Conservation (phyloP, 2,329 filamentous ascomycete species). For the Alternaria ventricosa region DNA sequence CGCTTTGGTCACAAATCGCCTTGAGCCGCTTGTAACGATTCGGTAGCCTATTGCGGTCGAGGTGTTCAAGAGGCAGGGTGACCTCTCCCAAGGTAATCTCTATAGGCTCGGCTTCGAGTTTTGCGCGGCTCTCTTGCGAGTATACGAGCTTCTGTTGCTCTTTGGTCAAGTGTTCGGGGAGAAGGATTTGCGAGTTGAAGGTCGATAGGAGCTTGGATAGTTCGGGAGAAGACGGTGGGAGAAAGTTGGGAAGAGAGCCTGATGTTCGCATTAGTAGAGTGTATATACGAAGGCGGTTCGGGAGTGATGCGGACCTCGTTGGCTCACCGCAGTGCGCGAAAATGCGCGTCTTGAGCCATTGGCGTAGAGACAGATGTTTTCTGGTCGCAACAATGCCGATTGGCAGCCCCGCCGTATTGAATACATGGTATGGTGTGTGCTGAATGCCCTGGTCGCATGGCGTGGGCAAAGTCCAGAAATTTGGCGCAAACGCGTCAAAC, state of each 20-base stretch:
- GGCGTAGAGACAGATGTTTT: slow-evolving; percentile 13
- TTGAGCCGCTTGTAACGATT: slow-evolving; percentile 16
- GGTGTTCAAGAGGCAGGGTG: slow-evolving; percentile 42
- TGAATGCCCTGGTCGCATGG: not conserved
- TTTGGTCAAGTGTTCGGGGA: slow-evolving; percentile 52
- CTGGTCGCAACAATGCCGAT: slow-evolving; percentile 26
- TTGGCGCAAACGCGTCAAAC: slow-evolving; percentile 33
- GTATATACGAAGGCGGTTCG: not conserved
- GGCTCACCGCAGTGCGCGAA: slow-evolving; percentile 29
- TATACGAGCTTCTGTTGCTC: slow-evolving; percentile 54
- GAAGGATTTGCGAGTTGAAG: slow-evolving; percentile 53
- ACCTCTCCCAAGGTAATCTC: slow-evolving; percentile 51
- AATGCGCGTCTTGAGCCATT: slow-evolving; percentile 40
- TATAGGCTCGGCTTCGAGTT: slow-evolving; percentile 52
- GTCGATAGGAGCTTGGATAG: slow-evolving; percentile 50
- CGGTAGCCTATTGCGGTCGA: slow-evolving; percentile 33
- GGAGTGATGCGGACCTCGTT: slow-evolving; percentile 29
- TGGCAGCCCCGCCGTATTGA: slow-evolving; percentile 40
- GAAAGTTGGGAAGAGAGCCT: slow-evolving; percentile 52
- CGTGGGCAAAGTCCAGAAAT: slow-evolving; percentile 17
- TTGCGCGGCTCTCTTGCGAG: slow-evolving; percentile 47
- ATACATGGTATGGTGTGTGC: slow-evolving; percentile 34
- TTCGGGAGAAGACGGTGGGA: slow-evolving; percentile 49
- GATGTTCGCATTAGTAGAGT: slow-evolving; percentile 7
- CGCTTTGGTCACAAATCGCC: slow-evolving; percentile 25